Percentiles rank a stretch among this genome's conserved stretches.
Conservation (phyloP, 805 yeast genomes). For the Teunomyces gatunensis region DNA sequence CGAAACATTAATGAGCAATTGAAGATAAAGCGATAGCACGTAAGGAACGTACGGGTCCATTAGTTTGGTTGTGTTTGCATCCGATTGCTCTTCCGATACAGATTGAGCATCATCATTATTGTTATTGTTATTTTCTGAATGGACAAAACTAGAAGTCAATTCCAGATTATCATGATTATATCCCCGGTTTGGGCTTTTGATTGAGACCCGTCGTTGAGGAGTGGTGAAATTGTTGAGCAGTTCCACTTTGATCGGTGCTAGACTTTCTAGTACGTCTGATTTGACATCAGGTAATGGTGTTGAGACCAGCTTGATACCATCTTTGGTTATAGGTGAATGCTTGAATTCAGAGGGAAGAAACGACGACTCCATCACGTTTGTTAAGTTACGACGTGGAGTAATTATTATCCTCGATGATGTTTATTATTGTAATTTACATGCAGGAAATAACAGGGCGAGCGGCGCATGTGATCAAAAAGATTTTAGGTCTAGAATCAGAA, state of each 20-base stretch:
- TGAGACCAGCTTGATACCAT: constrained; percentile 8
- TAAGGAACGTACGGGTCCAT: constrained; percentile 53
- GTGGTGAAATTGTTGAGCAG: not conserved
- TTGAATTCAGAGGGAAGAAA: not conserved
- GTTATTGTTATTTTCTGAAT: not conserved
- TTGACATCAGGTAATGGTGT: constrained; percentile 6
- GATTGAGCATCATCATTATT: not conserved
- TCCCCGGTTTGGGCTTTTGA: not conserved
- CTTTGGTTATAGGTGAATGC: constrained; percentile 17
- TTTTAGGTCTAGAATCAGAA: not conserved
- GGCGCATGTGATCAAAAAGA: not conserved
- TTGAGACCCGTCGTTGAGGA: not conserved
- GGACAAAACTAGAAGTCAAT: not conserved
- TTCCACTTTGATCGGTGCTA: not conserved
- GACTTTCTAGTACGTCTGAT: not conserved
- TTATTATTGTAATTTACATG: not conserved
- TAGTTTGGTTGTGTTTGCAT: not conserved
- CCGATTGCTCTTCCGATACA: not conserved
- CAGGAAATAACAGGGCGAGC: not conserved
- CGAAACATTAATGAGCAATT: constrained; percentile 55
- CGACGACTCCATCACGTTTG: not conserved
- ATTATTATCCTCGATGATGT: not conserved
- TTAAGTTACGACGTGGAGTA: not conserved
- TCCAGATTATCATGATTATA: not conserved
- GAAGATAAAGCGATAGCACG: constrained; percentile 60